These are phyloP conservation scores for Fragaria ananassa DNA, from an alignment of 306 rosid genomes.

Conservation along the genomic window DNA sequence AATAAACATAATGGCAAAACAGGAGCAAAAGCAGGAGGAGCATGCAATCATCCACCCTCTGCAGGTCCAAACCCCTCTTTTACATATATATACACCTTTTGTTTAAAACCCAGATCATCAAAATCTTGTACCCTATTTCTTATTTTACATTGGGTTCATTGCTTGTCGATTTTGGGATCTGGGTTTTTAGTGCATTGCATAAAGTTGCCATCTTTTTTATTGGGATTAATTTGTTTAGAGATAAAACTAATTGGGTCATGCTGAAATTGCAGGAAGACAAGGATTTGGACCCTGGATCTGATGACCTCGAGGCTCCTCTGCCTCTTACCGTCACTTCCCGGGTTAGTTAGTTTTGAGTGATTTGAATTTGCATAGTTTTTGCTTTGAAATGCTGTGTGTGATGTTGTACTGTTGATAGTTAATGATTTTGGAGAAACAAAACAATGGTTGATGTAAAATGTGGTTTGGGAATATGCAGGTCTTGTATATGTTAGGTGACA, in stretches of 20 bases:
- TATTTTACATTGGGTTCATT: background rate
- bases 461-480: conserved; percentile 46
- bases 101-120: conserved; percentile 3
- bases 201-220: background rate
- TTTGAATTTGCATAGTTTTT: background rate
- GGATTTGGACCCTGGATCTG: conserved; percentile 39
- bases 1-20: conserved; percentile 38
- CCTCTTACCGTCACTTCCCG: conserved; percentile 75
- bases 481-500: conserved; percentile 86
- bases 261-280: conserved; percentile 47
- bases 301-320: conserved; percentile 59
- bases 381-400: background rate
- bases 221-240: background rate
- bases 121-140: background rate
- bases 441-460: background rate
- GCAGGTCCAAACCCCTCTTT: conserved; percentile 14
- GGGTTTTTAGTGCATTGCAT: conserved; percentile 14
- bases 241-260: conserved; percentile 14
- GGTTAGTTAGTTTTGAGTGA: conserved; percentile 34
- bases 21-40: conserved; percentile 40
- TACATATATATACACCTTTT: background rate
- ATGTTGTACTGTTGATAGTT: background rate
- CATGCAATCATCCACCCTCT: conserved; percentile 25
- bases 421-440: background rate
- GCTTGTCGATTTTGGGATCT: conserved; percentile 12